phyloP scores from a whole-genome alignment of 352 stramenopile species.

The Aphanomyces astaci region DNA sequence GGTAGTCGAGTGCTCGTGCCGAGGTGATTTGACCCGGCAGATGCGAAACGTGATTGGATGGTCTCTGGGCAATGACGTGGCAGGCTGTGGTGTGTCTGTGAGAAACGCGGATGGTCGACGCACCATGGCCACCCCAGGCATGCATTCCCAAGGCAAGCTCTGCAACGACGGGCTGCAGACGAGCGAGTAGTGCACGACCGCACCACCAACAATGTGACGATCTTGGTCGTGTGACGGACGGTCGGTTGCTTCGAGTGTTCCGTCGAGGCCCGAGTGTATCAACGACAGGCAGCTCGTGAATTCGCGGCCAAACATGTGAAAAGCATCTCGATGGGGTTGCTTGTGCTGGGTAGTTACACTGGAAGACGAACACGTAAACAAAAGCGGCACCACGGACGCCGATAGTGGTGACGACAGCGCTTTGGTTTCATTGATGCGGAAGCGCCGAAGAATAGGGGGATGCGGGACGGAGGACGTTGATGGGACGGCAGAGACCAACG shows the following conservation, averaged over 20 bases:
- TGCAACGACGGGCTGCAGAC: neutral
- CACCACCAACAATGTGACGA: neutral
- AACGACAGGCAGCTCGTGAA: neutral
- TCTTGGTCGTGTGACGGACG: no score
- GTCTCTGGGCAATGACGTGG: no score
- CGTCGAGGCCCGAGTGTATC: neutral
- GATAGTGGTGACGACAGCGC: neutral
- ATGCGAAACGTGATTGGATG: no score
- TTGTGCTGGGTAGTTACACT: neutral
- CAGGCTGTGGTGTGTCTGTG: no score
- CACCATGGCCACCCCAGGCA: neutral
- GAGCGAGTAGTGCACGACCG: neutral
- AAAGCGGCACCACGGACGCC: neutral
- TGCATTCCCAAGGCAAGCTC: neutral
- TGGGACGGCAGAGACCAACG: neutral
- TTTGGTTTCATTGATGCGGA: neutral
- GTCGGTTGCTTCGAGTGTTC: no score
- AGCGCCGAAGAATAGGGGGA: neutral
- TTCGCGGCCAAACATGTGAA: neutral
- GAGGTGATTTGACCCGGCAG: neutral
- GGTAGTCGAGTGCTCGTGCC: neutral
- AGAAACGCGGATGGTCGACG: neutral
- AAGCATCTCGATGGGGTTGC: neutral
- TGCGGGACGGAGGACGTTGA: neutral
- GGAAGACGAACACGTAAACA: neutral